Evolutionary conservation across 2,329 filamentous ascomycete species (phyloP).

Genomic region (Colletotrichum costaricense): DNA sequence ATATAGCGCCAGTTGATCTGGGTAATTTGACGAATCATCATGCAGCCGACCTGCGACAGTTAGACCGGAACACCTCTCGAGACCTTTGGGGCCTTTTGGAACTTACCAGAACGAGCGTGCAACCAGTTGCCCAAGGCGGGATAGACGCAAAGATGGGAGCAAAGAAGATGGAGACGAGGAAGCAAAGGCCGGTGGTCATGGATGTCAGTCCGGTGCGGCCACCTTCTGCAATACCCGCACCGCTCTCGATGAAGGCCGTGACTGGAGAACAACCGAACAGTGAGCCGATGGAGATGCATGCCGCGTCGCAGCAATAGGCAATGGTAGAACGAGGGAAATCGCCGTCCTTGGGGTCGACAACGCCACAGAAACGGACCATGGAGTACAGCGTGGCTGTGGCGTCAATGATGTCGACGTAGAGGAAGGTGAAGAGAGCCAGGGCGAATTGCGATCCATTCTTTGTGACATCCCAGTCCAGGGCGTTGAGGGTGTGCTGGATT

Average conservation of each 20-base stretch:
- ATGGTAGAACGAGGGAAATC: conserved; percentile 89
- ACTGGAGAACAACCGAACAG: conserved; percentile 78
- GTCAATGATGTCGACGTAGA: conserved; percentile 85
- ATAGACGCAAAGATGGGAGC: conserved; percentile 82
- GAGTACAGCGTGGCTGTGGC: conserved; percentile 82
- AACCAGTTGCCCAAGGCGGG: conserved; percentile 82
- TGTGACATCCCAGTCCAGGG: conserved; percentile 73
- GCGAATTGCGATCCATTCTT: conserved; percentile 71
- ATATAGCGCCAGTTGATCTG: conserved; percentile 83
- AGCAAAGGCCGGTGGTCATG: conserved; percentile 76
- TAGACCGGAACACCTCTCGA: background rate
- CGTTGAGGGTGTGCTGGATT: conserved; percentile 70
- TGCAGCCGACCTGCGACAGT: conserved; percentile 69
- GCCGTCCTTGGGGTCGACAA: conserved; percentile 72
- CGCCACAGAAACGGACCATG: conserved; percentile 81
- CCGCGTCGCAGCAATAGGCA: conserved; percentile 79
- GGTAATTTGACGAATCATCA: conserved; percentile 82
- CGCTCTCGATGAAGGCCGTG: conserved; percentile 81
- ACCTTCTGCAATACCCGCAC: conserved; percentile 80
- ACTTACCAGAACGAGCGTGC: conserved; percentile 74
- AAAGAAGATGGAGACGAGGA: conserved; percentile 79
- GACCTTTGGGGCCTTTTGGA: background rate
- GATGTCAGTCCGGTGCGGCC: conserved; percentile 79
- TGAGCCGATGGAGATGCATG: conserved; percentile 77
- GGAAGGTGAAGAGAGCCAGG: conserved; percentile 79